phyloP scores from a whole-genome alignment of 495 filamentous ascomycete genomes.

The Hypoxylon fuscum region DNA sequence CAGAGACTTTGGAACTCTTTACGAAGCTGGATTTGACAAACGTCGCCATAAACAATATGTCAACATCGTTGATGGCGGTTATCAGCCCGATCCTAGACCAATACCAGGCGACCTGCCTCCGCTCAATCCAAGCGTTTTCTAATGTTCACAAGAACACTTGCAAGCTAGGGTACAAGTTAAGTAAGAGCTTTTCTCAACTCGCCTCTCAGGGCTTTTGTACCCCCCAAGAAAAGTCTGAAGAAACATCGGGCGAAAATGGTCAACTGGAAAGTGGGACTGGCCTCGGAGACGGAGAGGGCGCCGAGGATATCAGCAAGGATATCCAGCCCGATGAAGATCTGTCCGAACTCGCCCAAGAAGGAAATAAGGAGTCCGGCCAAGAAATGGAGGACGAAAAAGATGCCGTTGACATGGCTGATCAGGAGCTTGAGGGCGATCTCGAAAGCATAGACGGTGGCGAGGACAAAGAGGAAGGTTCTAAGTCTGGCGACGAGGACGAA shows the following conservation, averaged over 20 bases:
- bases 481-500: conserved; percentile 61
- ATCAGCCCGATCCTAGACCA: conserved; percentile 78
- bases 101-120: conserved; percentile 69
- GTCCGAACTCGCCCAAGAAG: conserved; percentile 86
- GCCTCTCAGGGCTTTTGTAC: conserved; percentile 89
- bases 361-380: conserved; percentile 71
- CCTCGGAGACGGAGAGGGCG: conserved; percentile 93
- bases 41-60: conserved; percentile 51
- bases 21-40: conserved; percentile 58
- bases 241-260: conserved; percentile 70
- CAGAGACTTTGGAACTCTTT: conserved; percentile 60
- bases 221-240: conserved; percentile 77
- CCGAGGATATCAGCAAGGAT: conserved; percentile 97
- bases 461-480: conserved; percentile 62
- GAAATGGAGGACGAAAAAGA: conserved; percentile 83
- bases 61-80: conserved; percentile 69
- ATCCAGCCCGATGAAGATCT: conserved; percentile 93
- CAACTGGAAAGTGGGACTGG: conserved; percentile 93
- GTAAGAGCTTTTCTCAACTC: conserved; percentile 77
- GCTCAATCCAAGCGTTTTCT: conserved; percentile 60
- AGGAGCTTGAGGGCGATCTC: conserved; percentile 83
- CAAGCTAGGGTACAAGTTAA: conserved; percentile 76
- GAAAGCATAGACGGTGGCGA: conserved; percentile 70
- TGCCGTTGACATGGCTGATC: conserved; percentile 94
- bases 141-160: conserved; percentile 72